A percentile compares a stretch with the other conserved stretches of the same genome.
Conservation (phyloP, 768 basidiomycete species). For the Russula sp. region DNA sequence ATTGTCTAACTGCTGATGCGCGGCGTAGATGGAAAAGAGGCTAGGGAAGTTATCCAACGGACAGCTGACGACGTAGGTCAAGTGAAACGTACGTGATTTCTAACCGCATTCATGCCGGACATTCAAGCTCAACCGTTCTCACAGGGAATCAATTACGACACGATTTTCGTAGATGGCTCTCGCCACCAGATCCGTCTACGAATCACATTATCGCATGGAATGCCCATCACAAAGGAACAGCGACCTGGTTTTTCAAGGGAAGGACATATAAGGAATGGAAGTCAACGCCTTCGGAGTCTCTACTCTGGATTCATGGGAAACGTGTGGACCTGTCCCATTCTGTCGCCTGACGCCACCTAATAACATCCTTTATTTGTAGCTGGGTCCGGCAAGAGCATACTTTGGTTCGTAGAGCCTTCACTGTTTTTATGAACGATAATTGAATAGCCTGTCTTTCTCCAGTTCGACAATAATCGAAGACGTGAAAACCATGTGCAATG, state of each 20-base stretch:
- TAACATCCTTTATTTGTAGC: background rate
- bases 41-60: background rate
- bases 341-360: background rate
- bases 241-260: conserved; percentile 10
- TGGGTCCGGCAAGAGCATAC: conserved; percentile 15
- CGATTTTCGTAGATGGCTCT: conserved; percentile 4
- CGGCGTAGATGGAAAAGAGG: background rate
- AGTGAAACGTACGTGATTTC: background rate
- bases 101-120: too few species aligned
- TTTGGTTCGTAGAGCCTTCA: conserved; percentile 1
- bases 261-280: conserved; percentile 3
- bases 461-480: conserved; percentile 12
- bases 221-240: background rate
- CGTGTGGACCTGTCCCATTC: background rate
- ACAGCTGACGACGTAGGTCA: background rate
- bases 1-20: too few species aligned
- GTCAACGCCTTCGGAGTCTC: background rate
- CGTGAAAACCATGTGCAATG: background rate
- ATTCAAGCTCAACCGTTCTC: background rate
- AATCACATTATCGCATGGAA: background rate
- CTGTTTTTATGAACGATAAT: background rate
- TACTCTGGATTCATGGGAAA: conserved; percentile 14
- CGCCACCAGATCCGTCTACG: conserved; percentile 6
- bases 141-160: background rate
- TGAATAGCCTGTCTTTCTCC: background rate